A percentile compares a stretch with the other conserved stretches of the same genome.
phyloP scores from a whole-genome alignment of 1,284 basidiomycete genomes.

The Paramarasmius palmivorus region DNA sequence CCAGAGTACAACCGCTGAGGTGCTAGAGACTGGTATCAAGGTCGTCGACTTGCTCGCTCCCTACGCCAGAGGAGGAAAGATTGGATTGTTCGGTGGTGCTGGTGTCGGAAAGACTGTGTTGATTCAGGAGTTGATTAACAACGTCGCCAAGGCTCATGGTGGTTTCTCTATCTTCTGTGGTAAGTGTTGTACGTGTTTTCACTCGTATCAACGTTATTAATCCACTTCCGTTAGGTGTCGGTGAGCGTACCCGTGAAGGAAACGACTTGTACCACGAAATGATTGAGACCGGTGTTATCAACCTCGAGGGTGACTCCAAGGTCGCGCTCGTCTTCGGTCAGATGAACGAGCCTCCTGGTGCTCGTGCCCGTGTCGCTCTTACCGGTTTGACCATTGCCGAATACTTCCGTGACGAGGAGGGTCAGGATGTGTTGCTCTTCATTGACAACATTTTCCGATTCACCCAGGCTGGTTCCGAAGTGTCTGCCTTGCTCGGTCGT shows the following conservation, averaged over 20 bases:
- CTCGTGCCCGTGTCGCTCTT: constrained; percentile 99
- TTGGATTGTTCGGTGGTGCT: constrained; percentile 99
- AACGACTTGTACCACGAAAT: constrained; percentile 99
- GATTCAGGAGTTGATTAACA: constrained; percentile 99
- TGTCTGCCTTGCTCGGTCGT: constrained; percentile 99
- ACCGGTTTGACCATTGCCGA: constrained; percentile 99
- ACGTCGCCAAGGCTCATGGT: constrained; percentile 99
- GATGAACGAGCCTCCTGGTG: constrained; percentile 99
- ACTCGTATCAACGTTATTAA: too few species aligned
- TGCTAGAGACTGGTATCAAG: constrained; percentile 99
- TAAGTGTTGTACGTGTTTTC: constrained; percentile 36
- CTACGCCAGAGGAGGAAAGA: constrained; percentile 99
- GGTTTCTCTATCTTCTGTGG: constrained; percentile 99
- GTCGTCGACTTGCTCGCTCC: constrained; percentile 99
- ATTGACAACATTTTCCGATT: constrained; percentile 99
- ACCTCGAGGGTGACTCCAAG: constrained; percentile 98
- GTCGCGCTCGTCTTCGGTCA: constrained; percentile 99
- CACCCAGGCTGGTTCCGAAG: constrained; percentile 99
- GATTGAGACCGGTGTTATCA: constrained; percentile 99
- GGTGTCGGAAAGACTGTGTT: constrained; percentile 99
- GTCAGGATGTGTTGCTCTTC: constrained; percentile 99
- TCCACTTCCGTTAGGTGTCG: constrained; percentile 88
- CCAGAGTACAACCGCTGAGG: constrained; percentile 97
- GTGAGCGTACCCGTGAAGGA: constrained; percentile 99
- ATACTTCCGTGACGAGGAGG: constrained; percentile 99